Percentiles rank a stretch among this genome's conserved stretches.
These are phyloP conservation scores for Sporothrix pallida DNA, from an alignment of 2,329 filamentous ascomycete species.

Conservation along the genomic window DNA sequence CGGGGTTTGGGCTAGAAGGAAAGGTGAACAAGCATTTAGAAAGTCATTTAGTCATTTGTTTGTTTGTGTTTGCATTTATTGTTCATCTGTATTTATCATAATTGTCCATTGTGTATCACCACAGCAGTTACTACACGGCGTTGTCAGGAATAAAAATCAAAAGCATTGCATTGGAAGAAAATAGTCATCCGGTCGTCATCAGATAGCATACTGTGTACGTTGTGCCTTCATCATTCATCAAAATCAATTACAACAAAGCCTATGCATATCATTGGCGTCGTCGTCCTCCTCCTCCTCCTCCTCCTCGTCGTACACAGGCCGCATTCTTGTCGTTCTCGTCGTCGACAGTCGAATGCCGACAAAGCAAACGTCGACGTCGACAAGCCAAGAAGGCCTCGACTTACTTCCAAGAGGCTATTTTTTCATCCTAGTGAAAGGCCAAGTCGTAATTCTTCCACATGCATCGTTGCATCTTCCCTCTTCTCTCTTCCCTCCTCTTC, in stretches of 20 bases:
- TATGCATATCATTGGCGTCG: neutral
- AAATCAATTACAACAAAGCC: neutral
- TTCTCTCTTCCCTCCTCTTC: no score
- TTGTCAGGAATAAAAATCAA: conserved; percentile 15
- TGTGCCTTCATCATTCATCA: no score
- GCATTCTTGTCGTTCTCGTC: neutral
- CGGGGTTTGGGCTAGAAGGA: no score
- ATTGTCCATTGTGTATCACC: conserved; percentile 9
- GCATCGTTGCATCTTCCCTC: no score
- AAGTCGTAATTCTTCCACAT: neutral
- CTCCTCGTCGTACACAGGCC: neutral
- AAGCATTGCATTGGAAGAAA: neutral
- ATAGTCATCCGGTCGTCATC: no score
- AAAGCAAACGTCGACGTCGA: neutral
- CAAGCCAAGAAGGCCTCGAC: neutral
- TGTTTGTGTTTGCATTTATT: neutral
- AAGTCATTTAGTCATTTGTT: neutral
- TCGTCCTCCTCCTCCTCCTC: neutral
- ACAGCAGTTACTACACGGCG: conserved; percentile 23
- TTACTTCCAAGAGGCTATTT: neutral
- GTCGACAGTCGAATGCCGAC: neutral
- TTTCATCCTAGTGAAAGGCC: neutral
- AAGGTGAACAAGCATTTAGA: neutral
- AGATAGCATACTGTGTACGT: no score
- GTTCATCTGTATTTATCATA: conserved; percentile 4